phyloP scores from a whole-genome alignment of 257 asterid species.

The Jaltomata sinuosa region DNA sequence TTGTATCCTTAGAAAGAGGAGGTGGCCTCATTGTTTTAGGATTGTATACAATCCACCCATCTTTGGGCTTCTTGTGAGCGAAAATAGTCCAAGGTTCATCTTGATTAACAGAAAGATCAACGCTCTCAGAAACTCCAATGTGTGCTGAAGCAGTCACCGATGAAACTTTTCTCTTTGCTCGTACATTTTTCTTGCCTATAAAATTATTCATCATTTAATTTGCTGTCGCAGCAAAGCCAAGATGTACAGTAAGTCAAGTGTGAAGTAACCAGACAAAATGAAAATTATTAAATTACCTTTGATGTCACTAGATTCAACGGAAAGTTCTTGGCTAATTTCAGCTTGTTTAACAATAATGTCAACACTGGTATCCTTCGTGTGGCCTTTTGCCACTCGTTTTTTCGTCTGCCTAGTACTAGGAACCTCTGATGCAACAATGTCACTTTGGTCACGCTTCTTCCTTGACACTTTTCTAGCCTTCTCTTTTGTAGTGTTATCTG shows the following conservation, averaged over 20 bases:
- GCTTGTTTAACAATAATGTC: conserved; percentile 9
- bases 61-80: conserved; percentile 83
- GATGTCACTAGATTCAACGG: conserved; percentile 23
- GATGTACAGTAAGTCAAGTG: neutral
- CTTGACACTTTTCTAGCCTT: conserved; percentile 22
- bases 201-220: neutral
- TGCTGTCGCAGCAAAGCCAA: neutral
- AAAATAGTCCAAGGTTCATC: conserved; percentile 89
- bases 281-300: conserved; percentile 35
- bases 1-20: conserved; percentile 38
- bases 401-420: conserved; percentile 30
- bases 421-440: conserved; percentile 9
- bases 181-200: conserved; percentile 33
- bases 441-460: conserved; percentile 6
- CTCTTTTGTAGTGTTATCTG: conserved; percentile 19
- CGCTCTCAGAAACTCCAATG: conserved; percentile 18
- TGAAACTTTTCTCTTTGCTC: conserved; percentile 31
- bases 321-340: conserved; percentile 26
- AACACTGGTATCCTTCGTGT: conserved; percentile 9
- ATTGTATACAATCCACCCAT: conserved; percentile 78
- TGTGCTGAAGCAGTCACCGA: conserved; percentile 24
- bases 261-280: neutral
- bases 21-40: conserved; percentile 90
- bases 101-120: conserved; percentile 17
- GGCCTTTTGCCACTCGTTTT: conserved; percentile 21